Percentiles rank a stretch among this genome's conserved stretches.
These are phyloP conservation scores for Silybum marianum DNA, from an alignment of 129 eudicot species.

Conservation along the genomic window DNA sequence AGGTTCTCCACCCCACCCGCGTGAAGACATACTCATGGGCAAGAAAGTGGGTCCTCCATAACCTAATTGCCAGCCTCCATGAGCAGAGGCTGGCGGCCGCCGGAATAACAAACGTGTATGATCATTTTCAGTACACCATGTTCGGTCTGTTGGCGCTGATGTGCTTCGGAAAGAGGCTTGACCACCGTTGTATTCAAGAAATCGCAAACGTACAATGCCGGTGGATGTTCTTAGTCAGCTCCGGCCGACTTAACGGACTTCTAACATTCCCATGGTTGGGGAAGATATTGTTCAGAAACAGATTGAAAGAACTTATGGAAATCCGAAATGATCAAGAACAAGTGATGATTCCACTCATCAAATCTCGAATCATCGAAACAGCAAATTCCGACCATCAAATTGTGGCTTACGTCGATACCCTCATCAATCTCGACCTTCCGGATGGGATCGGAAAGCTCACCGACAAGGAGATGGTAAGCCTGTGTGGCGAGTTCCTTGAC, in stretches of 20 bases:
- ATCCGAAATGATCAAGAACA: constrained; percentile 31
- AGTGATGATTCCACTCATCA: constrained; percentile 42
- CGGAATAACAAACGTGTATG: constrained; percentile 43
- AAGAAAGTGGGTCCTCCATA: constrained; percentile 31
- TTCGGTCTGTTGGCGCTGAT: constrained; percentile 53
- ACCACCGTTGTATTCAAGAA: constrained; percentile 42
- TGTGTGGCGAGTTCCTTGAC: constrained; percentile 55
- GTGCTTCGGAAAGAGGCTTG: constrained; percentile 71
- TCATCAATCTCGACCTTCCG: constrained; percentile 38
- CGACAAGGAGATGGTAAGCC: constrained; percentile 44
- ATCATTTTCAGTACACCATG: constrained; percentile 56
- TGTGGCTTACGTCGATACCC: constrained; percentile 60
- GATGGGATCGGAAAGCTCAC: constrained; percentile 43
- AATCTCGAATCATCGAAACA: constrained; percentile 29
- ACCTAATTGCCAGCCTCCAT: background rate
- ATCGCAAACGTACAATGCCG: constrained; percentile 36
- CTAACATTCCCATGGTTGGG: constrained; percentile 44
- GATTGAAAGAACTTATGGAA: constrained; percentile 47
- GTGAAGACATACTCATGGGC: constrained; percentile 28
- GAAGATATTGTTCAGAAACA: constrained; percentile 42
- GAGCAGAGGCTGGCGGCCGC: background rate
- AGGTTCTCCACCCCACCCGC: constrained; percentile 29
- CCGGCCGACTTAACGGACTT: constrained; percentile 39
- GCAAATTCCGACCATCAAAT: background rate
- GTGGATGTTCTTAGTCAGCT: constrained; percentile 10